These are phyloP conservation scores for Pseudozyma sp. DNA, from an alignment of 1,284 basidiomycete genomes.

Conservation along the genomic window DNA sequence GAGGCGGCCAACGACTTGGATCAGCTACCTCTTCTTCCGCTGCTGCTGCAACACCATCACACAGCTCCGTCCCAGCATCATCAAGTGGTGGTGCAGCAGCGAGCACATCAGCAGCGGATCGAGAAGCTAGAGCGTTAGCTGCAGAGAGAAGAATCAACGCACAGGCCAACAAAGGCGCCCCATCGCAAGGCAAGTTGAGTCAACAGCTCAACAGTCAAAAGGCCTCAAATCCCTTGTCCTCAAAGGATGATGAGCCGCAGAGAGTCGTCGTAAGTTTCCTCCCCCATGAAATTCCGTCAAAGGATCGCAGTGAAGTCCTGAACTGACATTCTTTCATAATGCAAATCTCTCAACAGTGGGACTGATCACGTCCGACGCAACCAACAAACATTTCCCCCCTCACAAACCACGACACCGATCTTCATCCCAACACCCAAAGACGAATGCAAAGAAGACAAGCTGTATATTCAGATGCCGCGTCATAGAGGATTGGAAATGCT, in stretches of 20 bases:
- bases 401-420: neutral
- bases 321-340: too few relatives aligned
- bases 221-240: constrained; percentile 6
- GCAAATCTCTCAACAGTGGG: neutral
- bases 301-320: too few relatives aligned
- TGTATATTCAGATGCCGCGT: neutral
- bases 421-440: too few relatives aligned
- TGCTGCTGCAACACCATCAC: neutral
- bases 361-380: neutral
- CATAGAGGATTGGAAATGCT: neutral
- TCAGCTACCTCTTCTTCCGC: neutral
- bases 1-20: too few relatives aligned
- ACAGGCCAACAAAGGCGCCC: constrained; percentile 28
- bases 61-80: neutral
- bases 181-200: constrained; percentile 31
- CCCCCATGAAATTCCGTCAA: too few relatives aligned
- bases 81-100: neutral
- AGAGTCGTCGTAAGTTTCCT: constrained; percentile 38
- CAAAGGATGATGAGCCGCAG: constrained; percentile 10
- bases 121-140: constrained; percentile 38
- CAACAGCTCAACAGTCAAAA: constrained; percentile 30
- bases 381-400: neutral
- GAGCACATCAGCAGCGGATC: constrained; percentile 13
- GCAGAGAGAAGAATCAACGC: constrained; percentile 32
- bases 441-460: neutral